Evolutionary conservation across 2,329 filamentous ascomycete genomes (phyloP).

Genomic region (Pyrenochaeta sp.): DNA sequence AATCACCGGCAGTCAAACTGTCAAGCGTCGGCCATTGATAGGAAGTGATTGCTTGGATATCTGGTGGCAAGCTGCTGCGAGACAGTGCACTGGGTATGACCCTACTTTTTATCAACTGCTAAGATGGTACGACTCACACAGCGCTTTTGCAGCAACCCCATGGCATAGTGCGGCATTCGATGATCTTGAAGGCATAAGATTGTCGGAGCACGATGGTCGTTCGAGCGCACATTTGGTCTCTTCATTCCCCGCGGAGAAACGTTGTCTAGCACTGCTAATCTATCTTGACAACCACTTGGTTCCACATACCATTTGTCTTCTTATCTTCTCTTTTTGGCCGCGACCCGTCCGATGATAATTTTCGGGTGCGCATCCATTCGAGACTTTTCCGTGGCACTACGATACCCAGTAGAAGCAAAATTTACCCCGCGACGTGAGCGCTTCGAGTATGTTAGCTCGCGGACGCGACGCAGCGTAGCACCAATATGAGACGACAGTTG

Average conservation of each 20-base stretch:
- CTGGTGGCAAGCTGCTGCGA: neutral
- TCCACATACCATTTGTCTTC: constrained; percentile 6
- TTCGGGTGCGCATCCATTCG: neutral
- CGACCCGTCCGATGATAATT: constrained; percentile 1
- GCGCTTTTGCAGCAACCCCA: neutral
- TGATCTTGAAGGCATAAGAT: neutral
- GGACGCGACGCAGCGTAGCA: neutral
- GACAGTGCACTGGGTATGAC: neutral
- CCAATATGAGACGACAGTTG: constrained; percentile 6
- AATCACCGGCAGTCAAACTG: too few relatives aligned
- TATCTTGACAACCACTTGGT: constrained; percentile 4
- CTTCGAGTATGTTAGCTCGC: neutral
- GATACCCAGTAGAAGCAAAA: neutral
- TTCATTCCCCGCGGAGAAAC: constrained; percentile 18
- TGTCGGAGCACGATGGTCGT: neutral
- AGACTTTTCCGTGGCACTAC: constrained; percentile 8
- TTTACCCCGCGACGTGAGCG: neutral
- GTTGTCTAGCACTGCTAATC: constrained; percentile 2
- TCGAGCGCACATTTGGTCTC: neutral
- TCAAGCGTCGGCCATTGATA: neutral
- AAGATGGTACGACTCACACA: neutral
- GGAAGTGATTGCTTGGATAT: neutral
- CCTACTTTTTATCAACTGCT: neutral
- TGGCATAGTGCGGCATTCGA: neutral
- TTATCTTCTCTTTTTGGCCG: constrained; percentile 16